Conservation (phyloP, 371 early-diverging fungal species). For the Syncephalastrum contaminatum region DNA sequence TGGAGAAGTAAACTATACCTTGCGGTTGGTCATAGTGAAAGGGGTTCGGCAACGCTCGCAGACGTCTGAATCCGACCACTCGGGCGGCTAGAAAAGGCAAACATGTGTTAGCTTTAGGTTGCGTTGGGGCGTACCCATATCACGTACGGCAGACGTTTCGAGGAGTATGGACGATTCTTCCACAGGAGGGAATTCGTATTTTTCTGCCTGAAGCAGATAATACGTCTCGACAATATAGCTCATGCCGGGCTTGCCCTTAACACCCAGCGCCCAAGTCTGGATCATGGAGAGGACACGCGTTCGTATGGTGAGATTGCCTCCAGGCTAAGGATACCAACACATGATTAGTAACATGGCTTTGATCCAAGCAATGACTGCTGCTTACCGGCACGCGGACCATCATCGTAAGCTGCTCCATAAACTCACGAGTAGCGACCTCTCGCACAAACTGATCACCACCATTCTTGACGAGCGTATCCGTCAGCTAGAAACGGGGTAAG, state of each 20-base stretch:
- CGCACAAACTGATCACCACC: constrained; percentile 84
- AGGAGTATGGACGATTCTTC: constrained; percentile 63
- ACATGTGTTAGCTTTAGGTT: no score
- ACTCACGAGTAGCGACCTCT: constrained; percentile 90
- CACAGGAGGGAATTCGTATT: constrained; percentile 72
- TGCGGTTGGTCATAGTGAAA: constrained; percentile 93
- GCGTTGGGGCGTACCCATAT: background rate
- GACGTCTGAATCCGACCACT: constrained; percentile 92
- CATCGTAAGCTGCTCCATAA: constrained; percentile 79
- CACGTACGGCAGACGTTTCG: constrained; percentile 67
- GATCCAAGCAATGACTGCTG: background rate
- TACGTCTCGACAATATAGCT: constrained; percentile 79
- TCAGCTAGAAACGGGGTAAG: constrained; percentile 51
- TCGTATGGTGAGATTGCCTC: constrained; percentile 71
- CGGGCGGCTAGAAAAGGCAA: constrained; percentile 64
- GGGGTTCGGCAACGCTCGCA: constrained; percentile 92
- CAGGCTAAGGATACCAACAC: constrained; percentile 18
- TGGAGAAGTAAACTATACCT: constrained; percentile 37
- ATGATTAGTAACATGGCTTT: background rate
- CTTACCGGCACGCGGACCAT: constrained; percentile 70
- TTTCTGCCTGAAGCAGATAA: constrained; percentile 74
- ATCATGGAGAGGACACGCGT: constrained; percentile 69
- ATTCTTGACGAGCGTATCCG: constrained; percentile 95
- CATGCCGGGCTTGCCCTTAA: constrained; percentile 75
- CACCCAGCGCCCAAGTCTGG: constrained; percentile 89